phyloP scores from a whole-genome alignment of 305 asterid genomes.

The Fraxinus ornus region DNA sequence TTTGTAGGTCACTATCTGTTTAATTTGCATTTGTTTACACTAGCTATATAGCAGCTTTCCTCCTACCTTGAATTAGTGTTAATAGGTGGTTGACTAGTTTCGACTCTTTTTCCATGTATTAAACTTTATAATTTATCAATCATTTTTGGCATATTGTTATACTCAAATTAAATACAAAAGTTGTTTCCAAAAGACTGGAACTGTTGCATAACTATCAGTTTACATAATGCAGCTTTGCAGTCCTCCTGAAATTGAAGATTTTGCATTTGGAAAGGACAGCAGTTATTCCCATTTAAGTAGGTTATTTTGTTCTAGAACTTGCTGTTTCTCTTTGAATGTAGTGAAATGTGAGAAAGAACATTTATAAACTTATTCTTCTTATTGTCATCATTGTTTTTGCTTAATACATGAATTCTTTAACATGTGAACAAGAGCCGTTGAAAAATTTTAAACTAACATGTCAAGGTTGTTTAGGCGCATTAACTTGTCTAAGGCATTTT shows the following conservation, averaged over 20 bases:
- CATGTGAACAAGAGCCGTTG: neutral
- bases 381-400: neutral
- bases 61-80: conserved; percentile 9
- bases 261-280: conserved; percentile 53
- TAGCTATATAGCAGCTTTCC: neutral
- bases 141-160: conserved; percentile 10
- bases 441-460: neutral
- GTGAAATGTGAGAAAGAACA: neutral
- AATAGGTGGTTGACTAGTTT: neutral
- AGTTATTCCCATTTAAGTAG: conserved; percentile 45
- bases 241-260: conserved; percentile 89
- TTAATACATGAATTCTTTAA: neutral
- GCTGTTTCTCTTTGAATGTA: neutral
- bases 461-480: neutral
- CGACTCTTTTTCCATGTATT: neutral
- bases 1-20: neutral
- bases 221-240: conserved; percentile 48
- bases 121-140: neutral
- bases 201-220: conserved; percentile 8
- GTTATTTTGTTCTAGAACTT: conserved; percentile 29
- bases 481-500: neutral
- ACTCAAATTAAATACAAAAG: neutral
- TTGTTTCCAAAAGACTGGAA: neutral
- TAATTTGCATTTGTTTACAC: neutral
- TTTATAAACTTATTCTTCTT: neutral